Evolutionary conservation across 2,329 filamentous ascomycete genomes (phyloP), one percentile per base, ranked within the genome.

Genomic region (Trichophyton schoenleinii): DNA sequence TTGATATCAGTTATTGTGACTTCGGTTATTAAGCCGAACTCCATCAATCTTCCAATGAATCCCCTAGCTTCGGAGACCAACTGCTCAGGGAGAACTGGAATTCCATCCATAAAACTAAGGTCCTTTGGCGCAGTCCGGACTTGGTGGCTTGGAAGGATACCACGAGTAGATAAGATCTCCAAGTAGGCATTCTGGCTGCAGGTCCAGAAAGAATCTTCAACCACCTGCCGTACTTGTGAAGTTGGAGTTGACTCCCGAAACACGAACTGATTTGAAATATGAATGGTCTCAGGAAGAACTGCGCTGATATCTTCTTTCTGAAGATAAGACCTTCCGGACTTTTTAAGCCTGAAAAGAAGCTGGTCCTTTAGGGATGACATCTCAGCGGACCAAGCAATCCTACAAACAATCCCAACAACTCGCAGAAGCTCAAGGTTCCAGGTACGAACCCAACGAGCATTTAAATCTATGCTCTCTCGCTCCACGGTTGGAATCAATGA

Each of bases 401-500:
- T 85, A 63, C 90, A 88, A 65, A 95, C 86, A 66, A 99, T 91
- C 46, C 94, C 94, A 18, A 92, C 89, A 34, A 91, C 88, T 49
- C 92, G 84, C 44, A 99, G 79, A 80, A 99, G 89, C 71, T 97
- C 94, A 22, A 89, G 81, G 68, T 99, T 99, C 95, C 94, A 99
- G 15, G 86, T 90, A 64, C 91, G 87, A 15, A 99, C 92, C 80
- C 91, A 96, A 61, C 91, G 85, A 15, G 94, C 95, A 71, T 99
- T 97, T 64, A 99, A 80, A 73, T 99, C 94, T 62, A 99, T 96
- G 60, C 90, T 94, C 71, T 99, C 94, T 70, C 94, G 85, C 74
- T 99, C 94, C 1, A 99, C 95, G 0, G 94, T 99, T 0, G 94
- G 94, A 62, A 99, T 99, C 13, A 99, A 86, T 0, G 92, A 96